Evolutionary conservation across 441 rosid genomes (phyloP), one percentile per base, ranked within the genome.

Genomic region (Flueggea neowawraea): DNA sequence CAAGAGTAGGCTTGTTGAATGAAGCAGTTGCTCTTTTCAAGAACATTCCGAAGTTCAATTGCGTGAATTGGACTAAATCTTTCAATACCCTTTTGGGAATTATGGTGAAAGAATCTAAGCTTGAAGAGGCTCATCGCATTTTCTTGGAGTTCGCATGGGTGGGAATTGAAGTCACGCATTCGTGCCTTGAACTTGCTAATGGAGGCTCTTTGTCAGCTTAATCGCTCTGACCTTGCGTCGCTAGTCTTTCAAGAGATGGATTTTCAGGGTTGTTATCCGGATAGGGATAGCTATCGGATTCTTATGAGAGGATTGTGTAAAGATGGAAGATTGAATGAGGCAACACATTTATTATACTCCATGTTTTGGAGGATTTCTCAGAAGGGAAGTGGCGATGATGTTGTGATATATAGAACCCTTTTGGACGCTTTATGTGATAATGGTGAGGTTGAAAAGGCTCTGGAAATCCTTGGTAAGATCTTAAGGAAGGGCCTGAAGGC

Each of bases 301-400:
- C 71, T 91, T 61, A 87, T 89, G 98, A 79, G 69, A 62, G 98
- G 96, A 39, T 75, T 91, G 75, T 91, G 95, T 65, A 39, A 66
- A 49, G 93, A 89, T 58, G 82, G 85, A 62, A 84, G 78, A 67
- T 74, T 85, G 59, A n/a, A n/a, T n/a, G n/a, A n/a, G n/a, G n/a
- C n/a, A n/a, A n/a, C n/a, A n/a, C n/a, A n/a, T n/a, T n/a, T 91
- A 67, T 62, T 89, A 75, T 89, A 87, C 70, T 87, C 96, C 5
- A 91, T 89, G 98, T 89, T 87, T 73, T 88, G 97, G 97, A 86
- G 97, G 78, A 88, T 93, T 67, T 88, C 97, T n/a, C 90, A 74
- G 54, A 88, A 81, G 80, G 92, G 98, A 54, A 72, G 94, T 47
- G 95, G 97, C 51, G 87, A 76, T 70, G 98, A 93, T 74, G 67